Conservation (phyloP, 1,139 yeast species). For the Pichia sp. region DNA sequence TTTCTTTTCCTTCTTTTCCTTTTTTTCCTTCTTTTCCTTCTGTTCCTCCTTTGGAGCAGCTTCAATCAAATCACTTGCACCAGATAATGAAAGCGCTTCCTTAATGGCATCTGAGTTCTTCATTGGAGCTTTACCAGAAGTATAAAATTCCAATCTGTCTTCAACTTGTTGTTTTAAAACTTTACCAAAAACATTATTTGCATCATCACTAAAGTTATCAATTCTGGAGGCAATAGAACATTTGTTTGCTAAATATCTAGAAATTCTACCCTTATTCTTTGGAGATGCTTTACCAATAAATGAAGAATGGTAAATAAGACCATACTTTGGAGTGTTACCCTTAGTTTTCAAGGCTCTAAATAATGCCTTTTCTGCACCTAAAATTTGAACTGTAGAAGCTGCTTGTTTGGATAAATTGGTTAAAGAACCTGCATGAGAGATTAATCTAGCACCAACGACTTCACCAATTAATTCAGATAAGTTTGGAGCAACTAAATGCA, state of each 20-base stretch:
- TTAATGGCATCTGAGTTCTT: conserved; percentile 92
- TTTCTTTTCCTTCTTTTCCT: conserved; percentile 43
- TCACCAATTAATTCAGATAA: conserved; percentile 95
- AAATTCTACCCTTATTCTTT: conserved; percentile 97
- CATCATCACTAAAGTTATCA: conserved; percentile 89
- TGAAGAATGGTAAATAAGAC: conserved; percentile 93
- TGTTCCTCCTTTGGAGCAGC: conserved; percentile 52
- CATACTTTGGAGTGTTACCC: conserved; percentile 98
- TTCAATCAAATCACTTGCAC: conserved; percentile 40
- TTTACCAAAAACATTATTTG: conserved; percentile 80
- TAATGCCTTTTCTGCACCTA: conserved; percentile 98
- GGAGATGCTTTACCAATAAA: conserved; percentile 95
- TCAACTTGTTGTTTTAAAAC: conserved; percentile 94
- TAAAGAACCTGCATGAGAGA: conserved; percentile 96
- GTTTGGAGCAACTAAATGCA: conserved; percentile 98
- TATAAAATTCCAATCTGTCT: conserved; percentile 93
- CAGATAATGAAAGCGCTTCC: conserved; percentile 73
- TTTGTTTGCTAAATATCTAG: conserved; percentile 97
- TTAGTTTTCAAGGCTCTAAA: conserved; percentile 98
- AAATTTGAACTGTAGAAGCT: conserved; percentile 95
- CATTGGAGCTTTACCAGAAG: conserved; percentile 94
- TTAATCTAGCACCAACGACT: conserved; percentile 96
- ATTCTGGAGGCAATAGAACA: conserved; percentile 98
- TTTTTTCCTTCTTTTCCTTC: conserved; percentile 49
- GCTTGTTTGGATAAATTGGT: conserved; percentile 96